Percentiles rank a stretch among this genome's conserved stretches.
Evolutionary conservation across 1,139 yeast species (phyloP).

Genomic region (Schwanniomyces etchellsii): DNA sequence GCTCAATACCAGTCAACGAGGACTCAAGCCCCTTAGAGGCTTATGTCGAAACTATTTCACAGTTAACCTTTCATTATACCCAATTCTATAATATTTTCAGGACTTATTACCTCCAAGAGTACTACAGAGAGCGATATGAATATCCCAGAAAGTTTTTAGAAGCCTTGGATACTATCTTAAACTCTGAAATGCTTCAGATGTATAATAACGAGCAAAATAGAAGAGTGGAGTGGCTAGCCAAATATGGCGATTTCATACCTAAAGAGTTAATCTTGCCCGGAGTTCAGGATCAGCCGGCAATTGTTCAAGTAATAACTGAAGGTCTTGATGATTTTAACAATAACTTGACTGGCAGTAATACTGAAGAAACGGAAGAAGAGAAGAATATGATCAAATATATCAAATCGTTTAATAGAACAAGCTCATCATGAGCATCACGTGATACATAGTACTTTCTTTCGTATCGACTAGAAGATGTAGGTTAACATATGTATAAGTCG

Average conservation of each 20-base stretch:
- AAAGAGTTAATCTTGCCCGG: slow-evolving; percentile 38
- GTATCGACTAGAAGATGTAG: too few species aligned
- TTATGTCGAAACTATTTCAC: slow-evolving; percentile 23
- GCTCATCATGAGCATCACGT: too few species aligned
- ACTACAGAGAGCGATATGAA: slow-evolving; percentile 35
- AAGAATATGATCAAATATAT: slow-evolving; percentile 15
- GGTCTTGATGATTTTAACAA: slow-evolving; percentile 32
- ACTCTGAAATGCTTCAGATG: slow-evolving; percentile 26
- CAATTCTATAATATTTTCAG: slow-evolving; percentile 30
- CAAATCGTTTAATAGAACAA: slow-evolving; percentile 3
- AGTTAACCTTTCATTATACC: slow-evolving; percentile 30
- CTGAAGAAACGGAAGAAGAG: slow-evolving; percentile 13
- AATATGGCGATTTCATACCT: slow-evolving; percentile 41
- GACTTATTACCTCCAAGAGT: slow-evolving; percentile 33
- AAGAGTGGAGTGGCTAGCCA: slow-evolving; percentile 31
- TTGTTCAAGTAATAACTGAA: slow-evolving; percentile 40
- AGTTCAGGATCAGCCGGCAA: slow-evolving; percentile 30
- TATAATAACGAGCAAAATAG: slow-evolving; percentile 33
- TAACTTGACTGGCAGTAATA: slow-evolving; percentile 11
- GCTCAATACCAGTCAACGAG: slow-evolving; percentile 11
- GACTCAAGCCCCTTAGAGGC: slow-evolving; percentile 13
- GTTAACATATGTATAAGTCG: too few species aligned
- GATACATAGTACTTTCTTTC: too few species aligned
- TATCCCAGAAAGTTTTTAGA: slow-evolving; percentile 34
- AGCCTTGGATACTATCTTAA: slow-evolving; percentile 26